Percentiles rank a stretch among this genome's conserved stretches.
Evolutionary conservation across 2,329 filamentous ascomycete genomes (phyloP).

Genomic region (Fusarium ambrosium): DNA sequence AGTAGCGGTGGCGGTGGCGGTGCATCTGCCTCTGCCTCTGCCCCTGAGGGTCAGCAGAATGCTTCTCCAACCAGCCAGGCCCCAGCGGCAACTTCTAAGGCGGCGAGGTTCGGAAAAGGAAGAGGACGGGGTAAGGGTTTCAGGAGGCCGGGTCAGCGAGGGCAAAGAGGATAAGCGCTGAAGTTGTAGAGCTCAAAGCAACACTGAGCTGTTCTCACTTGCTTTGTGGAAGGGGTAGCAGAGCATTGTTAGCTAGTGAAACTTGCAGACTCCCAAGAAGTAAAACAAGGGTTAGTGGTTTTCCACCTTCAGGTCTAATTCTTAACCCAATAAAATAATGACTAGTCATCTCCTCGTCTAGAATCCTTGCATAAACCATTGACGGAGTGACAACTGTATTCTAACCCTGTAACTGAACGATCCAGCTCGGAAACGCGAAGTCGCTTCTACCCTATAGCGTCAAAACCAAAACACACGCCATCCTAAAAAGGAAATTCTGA

Average conservation of each 20-base stretch:
- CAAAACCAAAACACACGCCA: not conserved
- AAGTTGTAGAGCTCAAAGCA: not conserved
- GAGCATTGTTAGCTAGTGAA: not conserved
- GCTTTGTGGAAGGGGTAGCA: not conserved
- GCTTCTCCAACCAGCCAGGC: not conserved
- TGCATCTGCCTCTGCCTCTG: not conserved
- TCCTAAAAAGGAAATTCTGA: constrained; percentile 1
- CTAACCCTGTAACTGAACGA: not conserved
- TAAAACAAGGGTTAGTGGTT: not conserved
- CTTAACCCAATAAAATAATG: not conserved
- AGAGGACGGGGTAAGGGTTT: not conserved
- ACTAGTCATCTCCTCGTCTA: not conserved
- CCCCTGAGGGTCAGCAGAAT: not conserved
- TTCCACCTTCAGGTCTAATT: not conserved
- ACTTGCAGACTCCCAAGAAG: not conserved
- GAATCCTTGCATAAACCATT: not conserved
- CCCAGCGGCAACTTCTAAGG: not conserved
- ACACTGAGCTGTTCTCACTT: not conserved
- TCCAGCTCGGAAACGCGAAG: not conserved
- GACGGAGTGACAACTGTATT: not conserved
- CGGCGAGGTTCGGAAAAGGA: not conserved
- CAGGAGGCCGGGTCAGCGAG: not conserved
- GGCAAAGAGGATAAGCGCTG: not conserved
- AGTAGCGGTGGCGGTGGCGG: not conserved
- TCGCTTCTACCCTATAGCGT: not conserved